These are phyloP conservation scores for Pseudocercospora cruenta DNA, from an alignment of 2,329 filamentous ascomycete species.

Conservation along the genomic window DNA sequence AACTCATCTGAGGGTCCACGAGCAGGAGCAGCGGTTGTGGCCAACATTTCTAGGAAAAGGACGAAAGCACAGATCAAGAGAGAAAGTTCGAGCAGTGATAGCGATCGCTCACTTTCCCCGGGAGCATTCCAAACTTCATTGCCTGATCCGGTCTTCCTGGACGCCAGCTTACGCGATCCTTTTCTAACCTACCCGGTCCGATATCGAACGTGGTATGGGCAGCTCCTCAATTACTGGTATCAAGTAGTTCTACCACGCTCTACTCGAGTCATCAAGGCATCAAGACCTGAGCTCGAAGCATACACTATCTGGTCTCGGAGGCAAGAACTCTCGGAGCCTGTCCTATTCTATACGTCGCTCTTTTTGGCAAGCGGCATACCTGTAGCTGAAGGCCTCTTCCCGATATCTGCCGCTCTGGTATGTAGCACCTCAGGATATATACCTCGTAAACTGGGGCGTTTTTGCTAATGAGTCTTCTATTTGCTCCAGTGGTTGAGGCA, in stretches of 20 bases:
- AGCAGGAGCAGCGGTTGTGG: neutral
- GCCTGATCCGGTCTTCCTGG: conserved; percentile 21
- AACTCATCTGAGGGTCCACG: neutral
- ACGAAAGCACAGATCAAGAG: neutral
- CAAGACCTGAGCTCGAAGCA: conserved; percentile 14
- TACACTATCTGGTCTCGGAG: conserved; percentile 28
- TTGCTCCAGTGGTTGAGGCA: conserved; percentile 18
- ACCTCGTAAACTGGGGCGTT: neutral
- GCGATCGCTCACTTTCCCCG: conserved; percentile 22
- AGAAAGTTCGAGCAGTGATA: conserved; percentile 10
- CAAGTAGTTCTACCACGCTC: conserved; percentile 20
- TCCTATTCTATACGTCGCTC: conserved; percentile 29
- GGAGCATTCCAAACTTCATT: conserved; percentile 16
- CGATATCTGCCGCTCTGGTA: conserved; percentile 18
- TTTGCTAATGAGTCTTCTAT: neutral
- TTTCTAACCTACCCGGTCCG: conserved; percentile 30
- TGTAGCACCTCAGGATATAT: neutral
- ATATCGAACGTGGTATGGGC: conserved; percentile 29
- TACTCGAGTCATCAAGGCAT: conserved; percentile 26
- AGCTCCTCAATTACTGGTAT: conserved; percentile 30
- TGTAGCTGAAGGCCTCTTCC: conserved; percentile 26
- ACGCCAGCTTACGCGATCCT: conserved; percentile 28
- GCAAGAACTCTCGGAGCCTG: conserved; percentile 29
- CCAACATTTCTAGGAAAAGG: conserved; percentile 19
- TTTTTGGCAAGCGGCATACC: conserved; percentile 31